Conservation (phyloP, 2,329 filamentous ascomycete genomes). For the Calonectria crousiana region DNA sequence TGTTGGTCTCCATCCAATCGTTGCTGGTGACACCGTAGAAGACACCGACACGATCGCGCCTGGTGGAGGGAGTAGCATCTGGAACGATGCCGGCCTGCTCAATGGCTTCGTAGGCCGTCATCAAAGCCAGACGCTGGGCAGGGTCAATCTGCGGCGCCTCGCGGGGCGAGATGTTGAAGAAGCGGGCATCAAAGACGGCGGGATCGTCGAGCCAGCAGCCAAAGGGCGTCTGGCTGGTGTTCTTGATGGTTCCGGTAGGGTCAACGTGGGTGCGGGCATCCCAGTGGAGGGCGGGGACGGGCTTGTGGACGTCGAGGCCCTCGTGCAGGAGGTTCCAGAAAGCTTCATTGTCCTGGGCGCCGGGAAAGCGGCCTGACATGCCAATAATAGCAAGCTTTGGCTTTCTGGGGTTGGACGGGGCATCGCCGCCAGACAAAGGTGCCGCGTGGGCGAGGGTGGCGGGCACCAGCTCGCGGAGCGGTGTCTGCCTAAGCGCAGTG, state of each 20-base stretch:
- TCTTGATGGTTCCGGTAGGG: slow-evolving; percentile 71
- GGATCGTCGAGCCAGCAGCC: slow-evolving; percentile 71
- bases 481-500: slow-evolving; percentile 34
- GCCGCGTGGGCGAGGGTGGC: rapidly evolving
- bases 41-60: slow-evolving; percentile 70
- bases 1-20: slow-evolving; percentile 84
- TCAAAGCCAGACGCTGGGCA: slow-evolving; percentile 73
- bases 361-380: slow-evolving; percentile 74
- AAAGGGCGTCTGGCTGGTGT: slow-evolving; percentile 61
- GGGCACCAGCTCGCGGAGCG: slow-evolving; percentile 27
- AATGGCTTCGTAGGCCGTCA: slow-evolving; percentile 76
- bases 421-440: rapidly evolving
- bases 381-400: slow-evolving; percentile 68
- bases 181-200: slow-evolving; percentile 74
- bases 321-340: slow-evolving; percentile 75
- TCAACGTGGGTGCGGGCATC: slow-evolving; percentile 52
- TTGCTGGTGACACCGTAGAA: slow-evolving; percentile 84
- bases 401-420: slow-evolving; percentile 1
- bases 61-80: slow-evolving; percentile 72
- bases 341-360: slow-evolving; percentile 68
- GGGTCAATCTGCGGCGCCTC: slow-evolving; percentile 65
- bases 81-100: slow-evolving; percentile 76
- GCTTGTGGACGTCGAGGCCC: slow-evolving; percentile 73
- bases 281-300: slow-evolving; percentile 53
- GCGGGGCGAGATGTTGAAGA: slow-evolving; percentile 77